phyloP scores from a whole-genome alignment of 2,329 filamentous ascomycete genomes.

The Didymella exigua region DNA sequence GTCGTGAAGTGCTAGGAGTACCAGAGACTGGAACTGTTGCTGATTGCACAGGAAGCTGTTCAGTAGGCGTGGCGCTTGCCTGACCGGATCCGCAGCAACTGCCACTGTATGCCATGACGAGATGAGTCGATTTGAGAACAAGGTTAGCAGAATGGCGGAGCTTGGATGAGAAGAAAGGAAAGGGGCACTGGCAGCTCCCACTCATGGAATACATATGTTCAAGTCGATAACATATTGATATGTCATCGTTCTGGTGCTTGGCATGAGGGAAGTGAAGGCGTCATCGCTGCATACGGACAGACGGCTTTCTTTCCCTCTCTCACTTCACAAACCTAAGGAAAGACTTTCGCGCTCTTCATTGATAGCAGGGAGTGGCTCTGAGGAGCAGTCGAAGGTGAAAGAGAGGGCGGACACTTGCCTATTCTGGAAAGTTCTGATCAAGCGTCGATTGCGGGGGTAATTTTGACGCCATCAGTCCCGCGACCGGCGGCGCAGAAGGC shows the following conservation, averaged over 20 bases:
- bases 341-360: not conserved
- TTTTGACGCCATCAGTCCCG: constrained; percentile 1
- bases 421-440: not conserved
- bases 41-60: not conserved
- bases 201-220: not conserved
- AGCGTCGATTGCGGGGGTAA: constrained; percentile 8
- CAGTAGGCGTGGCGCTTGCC: not conserved
- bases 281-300: not conserved
- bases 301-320: not conserved
- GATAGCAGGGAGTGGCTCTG: not conserved
- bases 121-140: not conserved
- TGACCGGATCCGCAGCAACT: not conserved
- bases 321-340: not conserved
- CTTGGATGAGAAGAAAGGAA: not conserved
- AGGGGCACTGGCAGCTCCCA: not conserved
- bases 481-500: not conserved
- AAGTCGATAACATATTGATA: constrained; percentile 18
- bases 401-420: not conserved
- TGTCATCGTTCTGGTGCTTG: constrained; percentile 16
- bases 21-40: no score
- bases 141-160: no score
- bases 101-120: constrained; percentile 1
- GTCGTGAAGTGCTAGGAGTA: not conserved
- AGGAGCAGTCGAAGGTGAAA: not conserved
- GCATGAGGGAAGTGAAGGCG: not conserved